A percentile compares a stretch with the other conserved stretches of the same genome.
phyloP scores from a whole-genome alignment of 768 basidiomycete genomes.

The Trametes cingulata region DNA sequence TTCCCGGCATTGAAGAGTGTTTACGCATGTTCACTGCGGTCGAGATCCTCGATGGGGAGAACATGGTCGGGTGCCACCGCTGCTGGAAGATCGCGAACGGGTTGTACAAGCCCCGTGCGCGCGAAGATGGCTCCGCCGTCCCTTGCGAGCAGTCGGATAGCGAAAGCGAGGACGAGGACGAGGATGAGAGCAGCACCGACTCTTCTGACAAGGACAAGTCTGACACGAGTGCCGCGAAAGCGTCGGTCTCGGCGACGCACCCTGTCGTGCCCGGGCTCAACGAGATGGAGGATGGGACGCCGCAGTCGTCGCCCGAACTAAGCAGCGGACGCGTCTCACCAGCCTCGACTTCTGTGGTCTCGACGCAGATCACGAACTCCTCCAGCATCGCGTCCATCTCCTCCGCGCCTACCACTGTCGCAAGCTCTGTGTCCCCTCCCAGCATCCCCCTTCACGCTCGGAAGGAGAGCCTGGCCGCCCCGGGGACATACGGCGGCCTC shows the following conservation, averaged over 20 bases:
- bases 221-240: background rate
- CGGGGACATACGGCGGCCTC: conserved; percentile 40
- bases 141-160: conserved; percentile 20
- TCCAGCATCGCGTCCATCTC: conserved; percentile 17
- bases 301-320: conserved; percentile 21
- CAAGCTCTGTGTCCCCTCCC: background rate
- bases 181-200: conserved; percentile 28
- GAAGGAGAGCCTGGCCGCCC: conserved; percentile 16
- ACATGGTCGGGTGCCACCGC: conserved; percentile 88
- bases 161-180: conserved; percentile 21
- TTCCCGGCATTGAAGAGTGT: conserved; percentile 74
- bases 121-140: conserved; percentile 2
- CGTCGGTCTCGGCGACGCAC: background rate
- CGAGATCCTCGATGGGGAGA: conserved; percentile 92
- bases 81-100: conserved; percentile 94
- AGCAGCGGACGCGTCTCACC: conserved; percentile 21
- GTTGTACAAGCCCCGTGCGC: conserved; percentile 40
- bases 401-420: conserved; percentile 30
- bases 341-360: conserved; percentile 32
- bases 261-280: conserved; percentile 5
- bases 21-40: conserved; percentile 87
- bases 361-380: background rate
- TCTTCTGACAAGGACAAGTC: conserved; percentile 29
- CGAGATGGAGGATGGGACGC: conserved; percentile 2
- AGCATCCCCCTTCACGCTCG: conserved; percentile 2